Base-by-base conservation (phyloP, 2,329 filamentous ascomycete genomes). In the Penicillium sp. region DNA sequence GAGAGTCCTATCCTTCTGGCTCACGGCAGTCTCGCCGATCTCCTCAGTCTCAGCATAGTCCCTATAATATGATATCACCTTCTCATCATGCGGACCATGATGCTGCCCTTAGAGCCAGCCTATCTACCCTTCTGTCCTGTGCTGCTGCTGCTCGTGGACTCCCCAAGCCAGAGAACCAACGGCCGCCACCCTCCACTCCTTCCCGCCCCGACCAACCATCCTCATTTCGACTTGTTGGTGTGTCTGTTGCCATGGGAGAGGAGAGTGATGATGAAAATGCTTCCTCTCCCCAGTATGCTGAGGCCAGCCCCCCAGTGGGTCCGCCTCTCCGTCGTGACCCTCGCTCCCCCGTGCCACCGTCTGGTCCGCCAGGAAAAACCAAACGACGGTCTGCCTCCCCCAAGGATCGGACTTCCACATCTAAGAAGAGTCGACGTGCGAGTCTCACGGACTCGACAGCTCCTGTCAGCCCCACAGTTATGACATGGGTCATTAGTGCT, bases 111-210 rank as follows among this genome's bases (percentile, higher is more conserved):
- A 88, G 95, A 33, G 92, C 95, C 21, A 96, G 91, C 49, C 82
- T 99, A n/a, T 96, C 92, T 1, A 98, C 95, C 0, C 83, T 99
- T 13, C 84, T 99, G 13, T 97, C 93, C n/a, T 96, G 91, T 68
- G 93, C 92, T 0, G 92, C 93, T 3, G 95, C 93, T 0, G 95
- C 93, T 1, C 85, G 95, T 44, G 89, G 90, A 4, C 80, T 95
- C 16, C 86, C 89, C 1, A 96, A 95, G 70, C 68, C 67, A 57
- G 77, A 74, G 22, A 46, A 54, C 47, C 69, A 59, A 39, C 70
- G 71, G 47, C 74, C 69, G 0, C 27, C 62, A 6, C 55, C 58
- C 21, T 52, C 65, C 13, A 63, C 65, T n/a, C 66, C 69, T 19
- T 56, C 73, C 1, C 58, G 65, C 59, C 21, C 46, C 19, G 67